Percentiles rank a stretch among this genome's conserved stretches.
Conservation (phyloP, 1,284 basidiomycete species). For the Leccinum fuscescens region DNA sequence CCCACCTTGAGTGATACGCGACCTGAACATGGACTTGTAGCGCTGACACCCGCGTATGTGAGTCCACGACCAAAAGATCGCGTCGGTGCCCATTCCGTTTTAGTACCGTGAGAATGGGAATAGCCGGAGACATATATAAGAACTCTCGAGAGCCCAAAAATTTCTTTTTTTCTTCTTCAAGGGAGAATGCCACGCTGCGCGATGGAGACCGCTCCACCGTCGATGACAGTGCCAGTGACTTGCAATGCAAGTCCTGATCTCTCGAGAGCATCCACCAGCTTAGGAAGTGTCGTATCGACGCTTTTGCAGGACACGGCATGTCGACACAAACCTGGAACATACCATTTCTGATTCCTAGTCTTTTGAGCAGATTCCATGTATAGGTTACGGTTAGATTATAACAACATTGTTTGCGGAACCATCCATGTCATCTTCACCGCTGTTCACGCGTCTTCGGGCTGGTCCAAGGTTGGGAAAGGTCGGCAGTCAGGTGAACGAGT, state of each 20-base stretch:
- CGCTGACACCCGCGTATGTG: background rate
- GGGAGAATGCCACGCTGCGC: constrained; percentile 52
- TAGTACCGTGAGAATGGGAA: constrained; percentile 24
- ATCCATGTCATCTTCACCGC: background rate
- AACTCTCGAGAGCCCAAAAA: background rate
- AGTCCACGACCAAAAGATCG: background rate
- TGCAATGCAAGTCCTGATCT: constrained; percentile 40
- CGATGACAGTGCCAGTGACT: constrained; percentile 52
- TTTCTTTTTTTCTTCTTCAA: constrained; percentile 8
- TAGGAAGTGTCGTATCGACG: constrained; percentile 54
- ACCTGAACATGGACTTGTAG: constrained; percentile 35
- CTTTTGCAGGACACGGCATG: constrained; percentile 45
- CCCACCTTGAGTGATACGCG: constrained; percentile 35
- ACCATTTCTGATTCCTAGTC: background rate
- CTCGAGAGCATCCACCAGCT: constrained; percentile 43
- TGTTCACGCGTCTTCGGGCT: too few relatives aligned
- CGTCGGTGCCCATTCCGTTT: background rate
- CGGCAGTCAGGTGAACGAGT: too few relatives aligned
- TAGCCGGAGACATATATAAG: constrained; percentile 28
- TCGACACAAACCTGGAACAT: constrained; percentile 50
- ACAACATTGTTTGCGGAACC: background rate
- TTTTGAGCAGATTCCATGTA: background rate
- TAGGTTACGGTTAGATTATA: background rate
- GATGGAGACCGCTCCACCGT: constrained; percentile 40
- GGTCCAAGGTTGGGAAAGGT: too few relatives aligned